Evolutionary conservation across 2,329 filamentous ascomycete species (phyloP).

Genomic region (Cordyceps tenuipes): DNA sequence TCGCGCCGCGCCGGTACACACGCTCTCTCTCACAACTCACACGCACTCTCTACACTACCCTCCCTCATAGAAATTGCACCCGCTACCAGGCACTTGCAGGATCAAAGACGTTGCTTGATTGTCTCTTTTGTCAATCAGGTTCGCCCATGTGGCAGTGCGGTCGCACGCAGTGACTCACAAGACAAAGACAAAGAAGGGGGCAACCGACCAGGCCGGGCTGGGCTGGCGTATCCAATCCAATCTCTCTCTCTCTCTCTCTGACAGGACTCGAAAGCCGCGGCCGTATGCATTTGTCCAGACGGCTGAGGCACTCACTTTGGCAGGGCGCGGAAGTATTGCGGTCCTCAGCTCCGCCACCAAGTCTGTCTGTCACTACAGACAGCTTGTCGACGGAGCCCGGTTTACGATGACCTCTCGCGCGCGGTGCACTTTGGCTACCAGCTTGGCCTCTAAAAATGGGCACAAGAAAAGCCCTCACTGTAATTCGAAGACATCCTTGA

Average conservation of each 20-base stretch:
- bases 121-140: background rate
- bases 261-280: background rate
- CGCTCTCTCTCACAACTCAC: conserved; percentile 7
- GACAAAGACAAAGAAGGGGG: background rate
- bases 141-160: background rate
- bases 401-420: background rate
- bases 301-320: background rate
- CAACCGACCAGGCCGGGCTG: background rate
- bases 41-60: background rate
- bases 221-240: background rate
- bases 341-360: background rate
- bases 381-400: background rate
- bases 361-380: background rate
- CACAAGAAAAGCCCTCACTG: background rate
- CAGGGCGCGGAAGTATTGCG: background rate
- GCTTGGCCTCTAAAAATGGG: background rate
- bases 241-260: background rate
- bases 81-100: background rate
- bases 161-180: background rate
- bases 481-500: background rate
- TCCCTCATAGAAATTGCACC: background rate
- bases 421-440: background rate
- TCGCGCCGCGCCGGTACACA: background rate
- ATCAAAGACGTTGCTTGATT: background rate
- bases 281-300: background rate